phyloP scores from a whole-genome alignment of 2,329 filamentous ascomycete genomes.

The Neonectria ditissima region DNA sequence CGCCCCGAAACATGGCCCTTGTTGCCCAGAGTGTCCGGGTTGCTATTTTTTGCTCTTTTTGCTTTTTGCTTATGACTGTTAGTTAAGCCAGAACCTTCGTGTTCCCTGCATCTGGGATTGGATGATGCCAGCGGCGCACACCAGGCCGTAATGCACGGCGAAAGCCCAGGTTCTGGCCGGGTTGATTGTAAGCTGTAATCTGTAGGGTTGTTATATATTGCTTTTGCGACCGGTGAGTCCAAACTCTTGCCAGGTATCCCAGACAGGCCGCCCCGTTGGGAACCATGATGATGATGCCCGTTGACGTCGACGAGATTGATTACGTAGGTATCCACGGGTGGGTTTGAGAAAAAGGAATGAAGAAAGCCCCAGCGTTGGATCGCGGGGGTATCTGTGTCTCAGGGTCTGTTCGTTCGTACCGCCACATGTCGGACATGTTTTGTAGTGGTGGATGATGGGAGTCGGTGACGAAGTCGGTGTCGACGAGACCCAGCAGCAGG shows the following conservation, averaged over 20 bases:
- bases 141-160: conserved; percentile 33
- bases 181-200: conserved; percentile 11
- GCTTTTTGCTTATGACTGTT: conserved; percentile 10
- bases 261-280: conserved; percentile 9
- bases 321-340: conserved; percentile 32
- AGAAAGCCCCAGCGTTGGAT: conserved; percentile 9
- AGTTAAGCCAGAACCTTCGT: background rate
- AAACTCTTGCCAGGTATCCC: conserved; percentile 23
- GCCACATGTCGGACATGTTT: background rate
- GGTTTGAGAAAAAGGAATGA: conserved; percentile 25
- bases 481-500: background rate
- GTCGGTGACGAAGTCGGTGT: background rate
- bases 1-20: conserved; percentile 11
- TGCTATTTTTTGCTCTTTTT: conserved; percentile 18
- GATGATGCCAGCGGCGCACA: conserved; percentile 17
- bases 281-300: conserved; percentile 22
- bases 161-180: background rate
- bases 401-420: conserved; percentile 21
- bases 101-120: conserved; percentile 33
- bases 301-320: conserved; percentile 27
- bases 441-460: too few relatives aligned
- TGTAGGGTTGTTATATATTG: conserved; percentile 16
- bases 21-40: background rate
- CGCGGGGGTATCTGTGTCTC: conserved; percentile 29
- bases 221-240: conserved; percentile 8